Conservation (phyloP, 257 asterid species). For the Datura wrightii region DNA sequence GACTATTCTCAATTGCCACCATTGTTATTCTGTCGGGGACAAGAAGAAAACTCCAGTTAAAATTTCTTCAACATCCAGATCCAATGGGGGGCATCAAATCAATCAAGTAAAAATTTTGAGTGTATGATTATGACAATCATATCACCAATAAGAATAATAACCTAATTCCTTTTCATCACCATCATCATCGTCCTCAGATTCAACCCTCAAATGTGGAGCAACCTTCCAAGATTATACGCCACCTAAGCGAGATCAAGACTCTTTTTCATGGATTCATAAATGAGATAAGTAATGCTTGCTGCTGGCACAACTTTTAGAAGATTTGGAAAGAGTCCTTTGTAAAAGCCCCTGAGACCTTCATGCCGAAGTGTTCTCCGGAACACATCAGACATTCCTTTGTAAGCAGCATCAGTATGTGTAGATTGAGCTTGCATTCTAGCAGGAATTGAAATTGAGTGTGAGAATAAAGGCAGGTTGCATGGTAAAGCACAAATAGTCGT, state of each 20-base stretch:
- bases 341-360: slow-evolving; percentile 89
- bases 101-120: slow-evolving; percentile 33
- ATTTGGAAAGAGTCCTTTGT: slow-evolving; percentile 93
- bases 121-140: slow-evolving; percentile 48
- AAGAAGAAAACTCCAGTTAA: slow-evolving; percentile 30
- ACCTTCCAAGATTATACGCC: slow-evolving; percentile 33
- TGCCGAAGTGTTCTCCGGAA: slow-evolving; percentile 63
- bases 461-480: not conserved
- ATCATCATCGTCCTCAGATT: slow-evolving; percentile 39
- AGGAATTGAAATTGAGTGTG: slow-evolving; percentile 6
- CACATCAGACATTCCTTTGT: slow-evolving; percentile 74
- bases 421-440: slow-evolving; percentile 96
- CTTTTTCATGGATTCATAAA: slow-evolving; percentile 94
- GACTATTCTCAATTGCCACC: slow-evolving; percentile 37
- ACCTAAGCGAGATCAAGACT: slow-evolving; percentile 70
- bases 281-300: slow-evolving; percentile 93
- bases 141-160: slow-evolving; percentile 42
- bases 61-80: slow-evolving; percentile 37
- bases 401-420: slow-evolving; percentile 40
- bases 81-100: slow-evolving; percentile 48
- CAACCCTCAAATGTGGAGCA: not conserved
- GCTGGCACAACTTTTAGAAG: slow-evolving; percentile 94
- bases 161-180: slow-evolving; percentile 49
- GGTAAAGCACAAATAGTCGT: slow-evolving; percentile 13
- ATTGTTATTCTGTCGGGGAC: slow-evolving; percentile 41